Evolutionary conservation across 768 basidiomycete species (phyloP).

Genomic region (Candolleomyces aberdarensis): DNA sequence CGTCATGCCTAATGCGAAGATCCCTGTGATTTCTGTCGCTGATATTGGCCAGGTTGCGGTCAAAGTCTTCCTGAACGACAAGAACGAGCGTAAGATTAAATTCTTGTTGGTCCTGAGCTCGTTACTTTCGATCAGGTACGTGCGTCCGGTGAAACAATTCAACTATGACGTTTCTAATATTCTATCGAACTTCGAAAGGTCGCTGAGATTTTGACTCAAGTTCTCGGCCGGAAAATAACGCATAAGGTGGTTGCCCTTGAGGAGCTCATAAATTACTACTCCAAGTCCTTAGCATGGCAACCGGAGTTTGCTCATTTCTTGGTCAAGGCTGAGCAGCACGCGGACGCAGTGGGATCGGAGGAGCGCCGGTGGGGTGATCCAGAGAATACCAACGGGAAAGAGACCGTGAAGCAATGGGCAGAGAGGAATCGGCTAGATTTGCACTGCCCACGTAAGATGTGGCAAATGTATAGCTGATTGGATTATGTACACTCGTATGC

Average conservation of each 20-base stretch:
- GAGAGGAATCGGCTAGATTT: constrained; percentile 6
- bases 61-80: constrained; percentile 20
- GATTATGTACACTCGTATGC: too few relatives aligned
- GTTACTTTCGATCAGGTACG: constrained; percentile 24
- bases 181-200: constrained; percentile 12
- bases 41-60: constrained; percentile 22
- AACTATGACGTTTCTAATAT: background rate
- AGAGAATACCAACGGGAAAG: constrained; percentile 1
- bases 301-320: background rate
- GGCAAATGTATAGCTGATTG: too few relatives aligned
- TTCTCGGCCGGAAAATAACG: constrained; percentile 19
- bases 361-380: background rate
- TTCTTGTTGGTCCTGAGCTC: constrained; percentile 25
- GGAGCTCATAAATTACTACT: background rate
- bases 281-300: background rate
- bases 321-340: background rate
- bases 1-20: constrained; percentile 15
- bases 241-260: constrained; percentile 12
- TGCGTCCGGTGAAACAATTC: background rate
- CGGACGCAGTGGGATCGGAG: background rate
- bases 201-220: constrained; percentile 15
- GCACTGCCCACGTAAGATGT: too few relatives aligned
- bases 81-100: constrained; percentile 13
- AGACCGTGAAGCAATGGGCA: constrained; percentile 9
- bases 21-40: constrained; percentile 19